Conservation (phyloP, 1,284 basidiomycete genomes). For the Xanthoconium separans region DNA sequence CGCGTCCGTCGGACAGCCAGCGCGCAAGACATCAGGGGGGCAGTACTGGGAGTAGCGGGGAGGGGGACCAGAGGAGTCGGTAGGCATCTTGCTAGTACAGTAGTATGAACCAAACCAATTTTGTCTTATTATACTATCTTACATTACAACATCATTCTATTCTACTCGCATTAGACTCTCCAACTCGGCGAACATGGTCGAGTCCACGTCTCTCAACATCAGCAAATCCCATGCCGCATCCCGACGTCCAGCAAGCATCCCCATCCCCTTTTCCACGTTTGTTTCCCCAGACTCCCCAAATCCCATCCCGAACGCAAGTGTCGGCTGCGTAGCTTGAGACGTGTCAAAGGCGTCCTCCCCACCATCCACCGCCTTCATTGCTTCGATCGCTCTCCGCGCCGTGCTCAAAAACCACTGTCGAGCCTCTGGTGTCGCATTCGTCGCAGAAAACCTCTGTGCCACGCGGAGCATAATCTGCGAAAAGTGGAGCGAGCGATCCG, state of each 20-base stretch:
- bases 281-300: constrained; percentile 73
- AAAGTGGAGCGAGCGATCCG: constrained; percentile 57
- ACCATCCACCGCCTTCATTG: constrained; percentile 83
- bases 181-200: constrained; percentile 69
- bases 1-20: constrained; percentile 11
- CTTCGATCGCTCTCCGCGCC: constrained; percentile 78
- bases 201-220: constrained; percentile 66
- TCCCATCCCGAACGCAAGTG: constrained; percentile 71
- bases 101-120: too few relatives aligned
- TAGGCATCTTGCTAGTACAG: constrained; percentile 23
- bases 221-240: constrained; percentile 69
- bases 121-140: too few relatives aligned
- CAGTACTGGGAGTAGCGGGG: constrained; percentile 38
- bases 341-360: constrained; percentile 73
- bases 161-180: constrained; percentile 73
- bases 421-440: constrained; percentile 44
- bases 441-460: constrained; percentile 57
- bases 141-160: constrained; percentile 32
- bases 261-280: constrained; percentile 64
- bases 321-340: constrained; percentile 52
- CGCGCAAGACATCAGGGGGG: too few relatives aligned
- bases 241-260: constrained; percentile 71
- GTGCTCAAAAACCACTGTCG: constrained; percentile 60
- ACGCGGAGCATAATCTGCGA: constrained; percentile 63
- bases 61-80: constrained; percentile 38